Base-by-base conservation (phyloP, 345 rosid species). In the Camelina neglecta region DNA sequence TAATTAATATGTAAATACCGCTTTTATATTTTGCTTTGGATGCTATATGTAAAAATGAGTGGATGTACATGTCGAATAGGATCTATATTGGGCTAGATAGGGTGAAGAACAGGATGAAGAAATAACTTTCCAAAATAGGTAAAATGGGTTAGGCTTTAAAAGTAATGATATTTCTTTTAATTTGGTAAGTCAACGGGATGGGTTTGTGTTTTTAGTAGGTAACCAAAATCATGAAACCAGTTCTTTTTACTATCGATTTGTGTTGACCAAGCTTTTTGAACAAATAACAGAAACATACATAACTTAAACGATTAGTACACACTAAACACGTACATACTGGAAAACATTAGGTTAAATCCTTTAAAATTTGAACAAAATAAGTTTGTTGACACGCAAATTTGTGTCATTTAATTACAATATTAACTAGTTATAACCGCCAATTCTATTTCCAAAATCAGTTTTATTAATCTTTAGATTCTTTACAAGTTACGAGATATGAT, bases 61-160 rank as follows among this genome's bases (percentile, higher is more conserved):
- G 74, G 68, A 75, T 53, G 60, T 66, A 58, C 39, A 33, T 71
- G 39, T 26, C 56, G 41, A 65, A 71, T 38, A 6, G 7, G 41
- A 66, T 26, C 13, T 38, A 24, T 39, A 50, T 68, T 68, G 21
- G 67, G 60, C 3, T 49, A 59, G 50, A 65, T 73, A 53, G 42
- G 51, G 24, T 49, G 75, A 45, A 67, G 62, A 29, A 64, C 69
- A 50, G 44, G 55, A 74, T 24, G 74, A 67, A 65, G 72, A 76
- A 55, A 50, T 55, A 61, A 58, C 65, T 83, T 72, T 73, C 55
- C 72, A 64, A 68, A 51, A 72, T 56, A 67, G 72, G 72, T 70
- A 56, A 45, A 63, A 76, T 70, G 80, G 80, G 80, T 76, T 65
- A 67, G 63, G 63, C 71, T 83, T 78, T 72, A 67, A 53, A 67